These are phyloP conservation scores for Chlamydomonas sphaeroides DNA, from an alignment of 139 green algal genomes.

Conservation along the genomic window DNA sequence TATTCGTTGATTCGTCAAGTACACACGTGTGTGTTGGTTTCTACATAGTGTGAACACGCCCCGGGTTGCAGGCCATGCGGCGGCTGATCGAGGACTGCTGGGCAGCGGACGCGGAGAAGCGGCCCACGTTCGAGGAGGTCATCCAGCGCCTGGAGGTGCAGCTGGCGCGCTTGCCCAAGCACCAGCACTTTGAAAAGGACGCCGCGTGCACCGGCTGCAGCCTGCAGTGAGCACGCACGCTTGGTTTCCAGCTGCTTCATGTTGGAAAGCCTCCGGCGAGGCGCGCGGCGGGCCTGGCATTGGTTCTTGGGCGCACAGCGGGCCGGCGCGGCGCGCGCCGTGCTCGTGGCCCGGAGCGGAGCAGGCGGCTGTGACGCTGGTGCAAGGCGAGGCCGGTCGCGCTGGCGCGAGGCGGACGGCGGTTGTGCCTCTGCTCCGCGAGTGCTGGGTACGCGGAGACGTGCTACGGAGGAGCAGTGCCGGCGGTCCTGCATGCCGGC, in stretches of 20 bases:
- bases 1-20: too few relatives aligned
- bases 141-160: constrained; percentile 55
- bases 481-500: too few relatives aligned
- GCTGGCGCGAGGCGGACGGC: too few relatives aligned
- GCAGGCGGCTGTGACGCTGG: not conserved
- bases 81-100: constrained; percentile 71
- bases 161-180: constrained; percentile 56
- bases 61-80: constrained; percentile 59
- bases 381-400: too few relatives aligned
- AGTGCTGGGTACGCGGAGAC: too few relatives aligned
- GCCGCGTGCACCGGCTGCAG: constrained; percentile 24
- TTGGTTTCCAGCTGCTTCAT: too few relatives aligned
- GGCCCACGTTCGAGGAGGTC: constrained; percentile 62
- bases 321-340: not conserved
- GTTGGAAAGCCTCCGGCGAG: too few relatives aligned
- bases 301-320: not conserved
- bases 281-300: not conserved
- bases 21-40: too few relatives aligned
- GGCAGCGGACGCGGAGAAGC: constrained; percentile 58
- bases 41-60: too few relatives aligned
- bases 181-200: constrained; percentile 55
- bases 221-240: constrained; percentile 22
- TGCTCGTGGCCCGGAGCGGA: not conserved
- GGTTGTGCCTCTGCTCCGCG: too few relatives aligned
- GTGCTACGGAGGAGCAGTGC: too few relatives aligned